A percentile compares a stretch with the other conserved stretches of the same genome.
Evolutionary conservation across 2,329 filamentous ascomycete genomes (phyloP).

Genomic region (Claviceps arundinis): DNA sequence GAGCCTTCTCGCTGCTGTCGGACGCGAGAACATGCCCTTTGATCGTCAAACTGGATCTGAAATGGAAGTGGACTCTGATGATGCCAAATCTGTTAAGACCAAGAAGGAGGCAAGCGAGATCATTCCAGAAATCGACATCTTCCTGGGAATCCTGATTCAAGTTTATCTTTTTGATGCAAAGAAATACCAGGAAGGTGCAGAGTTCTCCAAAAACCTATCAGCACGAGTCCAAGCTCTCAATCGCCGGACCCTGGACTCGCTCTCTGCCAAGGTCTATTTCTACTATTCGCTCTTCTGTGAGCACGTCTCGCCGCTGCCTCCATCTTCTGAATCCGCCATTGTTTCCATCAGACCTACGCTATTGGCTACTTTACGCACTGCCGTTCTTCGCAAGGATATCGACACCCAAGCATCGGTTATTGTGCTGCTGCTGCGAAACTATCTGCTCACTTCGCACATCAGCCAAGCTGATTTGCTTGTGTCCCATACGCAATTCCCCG

Average conservation of each 20-base stretch:
- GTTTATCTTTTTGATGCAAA: conserved; percentile 82
- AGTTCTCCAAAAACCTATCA: conserved; percentile 73
- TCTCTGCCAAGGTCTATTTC: conserved; percentile 93
- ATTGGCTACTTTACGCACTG: conserved; percentile 77
- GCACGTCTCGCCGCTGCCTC: conserved; percentile 73
- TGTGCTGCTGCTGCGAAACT: conserved; percentile 87
- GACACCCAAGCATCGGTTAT: conserved; percentile 97
- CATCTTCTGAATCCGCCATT: conserved; percentile 76
- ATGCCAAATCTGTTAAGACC: conserved; percentile 41
- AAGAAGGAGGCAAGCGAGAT: conserved; percentile 56
- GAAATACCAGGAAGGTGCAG: conserved; percentile 63
- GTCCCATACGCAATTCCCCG: conserved; percentile 88
- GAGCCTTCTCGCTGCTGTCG: conserved; percentile 56
- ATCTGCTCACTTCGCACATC: conserved; percentile 91
- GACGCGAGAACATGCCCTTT: conserved; percentile 51
- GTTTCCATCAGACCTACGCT: conserved; percentile 77
- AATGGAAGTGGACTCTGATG: conserved; percentile 59
- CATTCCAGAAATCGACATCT: conserved; percentile 78
- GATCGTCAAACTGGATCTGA: conserved; percentile 43
- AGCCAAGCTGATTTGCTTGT: conserved; percentile 91
- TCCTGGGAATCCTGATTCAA: conserved; percentile 74
- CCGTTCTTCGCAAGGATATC: conserved; percentile 91
- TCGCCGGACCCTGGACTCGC: conserved; percentile 82
- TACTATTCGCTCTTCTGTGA: conserved; percentile 96
- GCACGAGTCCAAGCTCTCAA: conserved; percentile 82